A percentile compares a stretch with the other conserved stretches of the same genome.
Evolutionary conservation across 2,329 filamentous ascomycete genomes (phyloP).

Genomic region (Fusarium sp.): DNA sequence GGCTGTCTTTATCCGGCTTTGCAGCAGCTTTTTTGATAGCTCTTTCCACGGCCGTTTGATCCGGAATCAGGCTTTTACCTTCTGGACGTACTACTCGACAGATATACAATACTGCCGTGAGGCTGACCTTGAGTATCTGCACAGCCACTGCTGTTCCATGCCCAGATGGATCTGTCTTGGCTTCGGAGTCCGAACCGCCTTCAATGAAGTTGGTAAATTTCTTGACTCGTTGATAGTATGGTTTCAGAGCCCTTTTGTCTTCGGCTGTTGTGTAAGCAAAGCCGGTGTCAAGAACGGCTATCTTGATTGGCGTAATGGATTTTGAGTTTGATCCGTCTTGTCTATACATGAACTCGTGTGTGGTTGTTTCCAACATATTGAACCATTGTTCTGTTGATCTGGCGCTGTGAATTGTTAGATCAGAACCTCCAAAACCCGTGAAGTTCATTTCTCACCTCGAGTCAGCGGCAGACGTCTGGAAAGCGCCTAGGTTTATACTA

Average conservation of each 20-base stretch:
- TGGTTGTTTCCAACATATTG: not conserved
- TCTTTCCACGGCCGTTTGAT: not conserved
- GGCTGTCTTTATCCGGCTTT: not conserved
- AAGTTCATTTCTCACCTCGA: not conserved
- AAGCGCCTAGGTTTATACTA: not conserved
- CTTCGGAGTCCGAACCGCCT: not conserved
- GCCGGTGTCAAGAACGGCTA: not conserved
- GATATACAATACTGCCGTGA: not conserved
- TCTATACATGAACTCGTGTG: not conserved
- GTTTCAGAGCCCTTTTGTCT: not conserved
- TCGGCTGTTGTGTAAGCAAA: not conserved
- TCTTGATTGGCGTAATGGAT: not conserved
- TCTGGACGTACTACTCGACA: not conserved
- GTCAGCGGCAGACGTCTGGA: not conserved
- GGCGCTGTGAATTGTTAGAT: not conserved
- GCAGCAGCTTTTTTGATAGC: not conserved
- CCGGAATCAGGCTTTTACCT: not conserved
- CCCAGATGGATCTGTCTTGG: not conserved
- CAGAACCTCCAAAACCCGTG: fast-evolving
- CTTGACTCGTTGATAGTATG: not conserved
- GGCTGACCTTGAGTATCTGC: not conserved
- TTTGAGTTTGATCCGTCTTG: not conserved
- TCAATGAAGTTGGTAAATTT: not conserved
- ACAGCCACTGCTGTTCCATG: not conserved
- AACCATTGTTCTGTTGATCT: not conserved